Base-by-base conservation (phyloP, 768 basidiomycete genomes). In the Russula compacta region DNA sequence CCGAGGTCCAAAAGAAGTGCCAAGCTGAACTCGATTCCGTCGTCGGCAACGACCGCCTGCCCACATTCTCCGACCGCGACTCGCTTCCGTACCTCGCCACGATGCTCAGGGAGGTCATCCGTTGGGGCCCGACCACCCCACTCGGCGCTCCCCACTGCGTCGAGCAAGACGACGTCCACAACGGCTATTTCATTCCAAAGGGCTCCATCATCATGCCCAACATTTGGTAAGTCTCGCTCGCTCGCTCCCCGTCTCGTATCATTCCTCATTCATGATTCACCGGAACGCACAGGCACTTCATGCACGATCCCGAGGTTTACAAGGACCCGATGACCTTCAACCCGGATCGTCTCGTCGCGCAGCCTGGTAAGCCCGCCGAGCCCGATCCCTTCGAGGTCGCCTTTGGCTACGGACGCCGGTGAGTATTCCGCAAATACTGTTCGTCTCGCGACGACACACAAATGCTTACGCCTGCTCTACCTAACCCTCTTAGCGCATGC, bases 151-250 rank as follows among this genome's bases (percentile, higher is more conserved):
- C 76, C 0, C 77, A 78, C 59, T 67, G 70, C 32, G 63, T 69
- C 15, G 71, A 65, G 38, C 66, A 67, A 32, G 76, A 78, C 53
- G 76, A 77, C 49, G 68, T 69, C 0, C 75, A 78, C 58, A 58
- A 74, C 0, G 73, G 71, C 1, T 73, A 72, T 66, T 68, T 71
- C 48, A 74, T 78, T n/a, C 75, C 75, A 4, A 73, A 72, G 48
- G 75, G 73, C 9, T 71, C 74, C 0, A 67, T 74, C 40, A 62
- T 76, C 19, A 64, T 75, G 53, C 60, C 70, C 0, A 77, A 77
- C 53, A 67, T 71, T 52, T 72, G 71, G 76, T 75, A 52, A 15
- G 24, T 29, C 24, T 29, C 24, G 24, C 24, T 29, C 24, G 24
- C 24, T 29, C 24, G 24, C 24, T 29, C 24, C 24, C 24, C 24